phyloP scores from a whole-genome alignment of 345 rosid genomes.

The Moricandia arvensis region DNA sequence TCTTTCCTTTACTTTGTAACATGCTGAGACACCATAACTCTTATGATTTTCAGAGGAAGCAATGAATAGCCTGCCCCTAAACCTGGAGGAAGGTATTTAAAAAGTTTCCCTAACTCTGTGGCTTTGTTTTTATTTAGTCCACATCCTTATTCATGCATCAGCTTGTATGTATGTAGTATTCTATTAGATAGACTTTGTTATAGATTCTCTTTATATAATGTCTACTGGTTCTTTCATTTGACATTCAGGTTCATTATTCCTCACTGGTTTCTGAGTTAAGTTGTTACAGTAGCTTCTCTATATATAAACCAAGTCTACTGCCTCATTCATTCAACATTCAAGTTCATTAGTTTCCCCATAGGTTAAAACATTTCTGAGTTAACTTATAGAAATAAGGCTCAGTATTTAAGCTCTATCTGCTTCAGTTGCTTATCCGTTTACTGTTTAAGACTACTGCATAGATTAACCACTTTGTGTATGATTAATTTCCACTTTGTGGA shows the following conservation, averaged over 20 bases:
- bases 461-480: not conserved
- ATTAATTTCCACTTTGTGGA: not conserved
- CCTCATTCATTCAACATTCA: too few relatives aligned
- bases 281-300: too few relatives aligned
- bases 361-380: not conserved
- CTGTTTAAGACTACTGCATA: too few relatives aligned
- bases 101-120: not conserved
- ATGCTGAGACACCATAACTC: not conserved
- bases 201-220: not conserved
- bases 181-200: not conserved
- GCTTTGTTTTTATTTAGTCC: not conserved
- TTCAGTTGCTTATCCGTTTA: not conserved
- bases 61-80: constrained; percentile 10
- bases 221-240: not conserved
- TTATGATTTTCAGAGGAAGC: constrained; percentile 30
- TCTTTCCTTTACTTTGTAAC: not conserved
- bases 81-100: constrained; percentile 32
- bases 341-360: not conserved
- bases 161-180: constrained; percentile 1
- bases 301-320: not conserved
- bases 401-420: not conserved
- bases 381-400: not conserved
- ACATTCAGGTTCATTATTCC: not conserved
- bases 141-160: constrained; percentile 8
- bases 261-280: too few relatives aligned